Conservation (phyloP, 2,329 filamentous ascomycete genomes). For the Cercospora zeae-maydis region DNA sequence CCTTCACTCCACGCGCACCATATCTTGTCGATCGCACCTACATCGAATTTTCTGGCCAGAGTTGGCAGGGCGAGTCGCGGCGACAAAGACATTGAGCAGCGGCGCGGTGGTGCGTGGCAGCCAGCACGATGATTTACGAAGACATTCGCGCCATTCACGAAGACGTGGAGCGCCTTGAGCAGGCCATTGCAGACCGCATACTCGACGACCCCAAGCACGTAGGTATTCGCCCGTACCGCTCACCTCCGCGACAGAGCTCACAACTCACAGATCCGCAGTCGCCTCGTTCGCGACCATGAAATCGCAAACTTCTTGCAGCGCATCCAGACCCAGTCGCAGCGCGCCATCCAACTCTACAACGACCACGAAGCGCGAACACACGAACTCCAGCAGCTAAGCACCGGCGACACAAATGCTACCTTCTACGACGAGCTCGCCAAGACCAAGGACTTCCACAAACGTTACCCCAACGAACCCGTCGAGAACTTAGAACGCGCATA, state of each 20-base stretch:
- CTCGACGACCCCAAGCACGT: constrained; percentile 85
- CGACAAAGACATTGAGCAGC: background rate
- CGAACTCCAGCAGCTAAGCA: constrained; percentile 80
- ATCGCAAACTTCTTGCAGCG: constrained; percentile 80
- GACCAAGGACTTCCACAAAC: constrained; percentile 82
- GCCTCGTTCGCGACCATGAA: constrained; percentile 87
- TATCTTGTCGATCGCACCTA: too few relatives aligned
- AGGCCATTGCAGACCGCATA: constrained; percentile 85
- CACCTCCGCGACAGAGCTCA: constrained; percentile 20
- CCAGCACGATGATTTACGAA: constrained; percentile 69
- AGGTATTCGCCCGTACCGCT: constrained; percentile 38
- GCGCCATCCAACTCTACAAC: constrained; percentile 77
- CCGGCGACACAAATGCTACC: constrained; percentile 80
- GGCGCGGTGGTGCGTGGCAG: background rate
- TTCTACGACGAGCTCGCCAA: constrained; percentile 82
- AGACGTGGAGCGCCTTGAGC: constrained; percentile 92
- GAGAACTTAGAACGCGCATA: constrained; percentile 95
- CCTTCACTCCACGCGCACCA: too few relatives aligned
- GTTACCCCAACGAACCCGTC: constrained; percentile 89
- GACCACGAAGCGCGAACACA: constrained; percentile 69
- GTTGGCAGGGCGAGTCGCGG: background rate
- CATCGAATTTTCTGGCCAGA: too few relatives aligned
- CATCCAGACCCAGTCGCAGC: constrained; percentile 79
- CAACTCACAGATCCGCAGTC: constrained; percentile 69
- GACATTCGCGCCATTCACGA: constrained; percentile 92